Base-by-base conservation (phyloP, 192 early-diverging fungal genomes). In the Coemansia sp. region DNA sequence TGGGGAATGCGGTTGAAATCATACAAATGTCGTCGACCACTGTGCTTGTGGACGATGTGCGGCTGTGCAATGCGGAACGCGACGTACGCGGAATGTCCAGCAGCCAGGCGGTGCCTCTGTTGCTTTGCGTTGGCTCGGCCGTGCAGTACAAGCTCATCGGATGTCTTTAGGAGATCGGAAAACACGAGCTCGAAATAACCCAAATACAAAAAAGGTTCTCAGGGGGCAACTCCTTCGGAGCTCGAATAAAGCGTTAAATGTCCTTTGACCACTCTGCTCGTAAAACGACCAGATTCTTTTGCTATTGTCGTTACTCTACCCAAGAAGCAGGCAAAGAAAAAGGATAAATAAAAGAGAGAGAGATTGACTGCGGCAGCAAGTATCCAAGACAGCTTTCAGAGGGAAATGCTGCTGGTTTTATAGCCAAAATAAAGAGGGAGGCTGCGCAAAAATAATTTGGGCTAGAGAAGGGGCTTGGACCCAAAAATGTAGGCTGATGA, bases 41-140 rank as follows among this genome's bases (percentile, higher is more conserved):
- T 18, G 74, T 70, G 58, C 64, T 57, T 35, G 65, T 59, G 10
- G 68, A 77, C 20, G 74, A 71, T 14, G 73, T 65, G 61, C 73
- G 73, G 53, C 67, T 70, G 57, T 75, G 66, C 39, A 26, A 19
- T 11, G 61, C 39, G 3, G 61, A 53, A 37, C 61, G 39, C 24
- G 61, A 38, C 38, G 51, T 35, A 35, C 50, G 39, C 38, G 18
- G 23, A n/a, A 63, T 58, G 39, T 24, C 56, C 56, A 57, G 59
- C 50, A 22, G 49, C 61, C 61, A 63, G 38, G 14, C 39, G 38
- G 35, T 38, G 12, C 35, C 49, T 41, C 52, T 23, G 61, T 32
- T 51, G 59, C 29, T n/a, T 51, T 51, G 59, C 50, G 48, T 18
- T 27, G 50, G 49, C 52, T 54, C 35, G 16, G 22, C 20, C 24